These are phyloP conservation scores for Lathyrus oleraceus DNA, from an alignment of 306 rosid species.

Conservation along the genomic window DNA sequence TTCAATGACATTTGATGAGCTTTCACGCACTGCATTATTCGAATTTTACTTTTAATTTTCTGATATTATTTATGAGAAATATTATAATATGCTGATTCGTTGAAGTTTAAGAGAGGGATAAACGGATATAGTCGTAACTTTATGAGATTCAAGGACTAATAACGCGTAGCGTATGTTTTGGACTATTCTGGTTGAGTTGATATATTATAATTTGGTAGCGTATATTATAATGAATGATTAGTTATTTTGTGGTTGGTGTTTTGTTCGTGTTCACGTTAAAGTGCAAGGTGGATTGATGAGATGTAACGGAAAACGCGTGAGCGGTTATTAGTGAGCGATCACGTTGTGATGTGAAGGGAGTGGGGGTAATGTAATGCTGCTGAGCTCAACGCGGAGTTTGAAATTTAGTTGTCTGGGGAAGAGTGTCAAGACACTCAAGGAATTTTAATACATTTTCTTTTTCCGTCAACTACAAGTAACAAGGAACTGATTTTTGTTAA, in stretches of 20 bases:
- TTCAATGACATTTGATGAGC: background rate
- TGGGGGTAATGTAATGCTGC: background rate
- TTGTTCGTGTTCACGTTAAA: background rate
- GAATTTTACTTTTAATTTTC: background rate
- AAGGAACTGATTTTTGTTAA: background rate
- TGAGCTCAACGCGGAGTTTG: slow-evolving; percentile 48
- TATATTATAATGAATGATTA: background rate
- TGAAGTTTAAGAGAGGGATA: background rate
- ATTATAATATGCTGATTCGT: background rate
- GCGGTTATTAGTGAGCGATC: background rate
- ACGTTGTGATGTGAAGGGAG: slow-evolving; percentile 35
- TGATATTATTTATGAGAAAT: background rate
- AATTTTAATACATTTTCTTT: background rate
- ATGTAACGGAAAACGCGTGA: slow-evolving; percentile 42
- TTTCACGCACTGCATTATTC: background rate
- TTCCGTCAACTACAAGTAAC: background rate
- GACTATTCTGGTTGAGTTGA: background rate
- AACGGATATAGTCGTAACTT: background rate
- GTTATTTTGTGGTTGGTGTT: background rate
- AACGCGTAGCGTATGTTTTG: background rate
- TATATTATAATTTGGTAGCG: too few species aligned
- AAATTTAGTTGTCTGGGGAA: background rate
- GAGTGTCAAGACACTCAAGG: background rate
- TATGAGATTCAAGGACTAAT: background rate
- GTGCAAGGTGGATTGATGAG: background rate